Base-by-base conservation (phyloP, 23 red algal species). In the Cyanidiococcus yangmingshanensis region DNA sequence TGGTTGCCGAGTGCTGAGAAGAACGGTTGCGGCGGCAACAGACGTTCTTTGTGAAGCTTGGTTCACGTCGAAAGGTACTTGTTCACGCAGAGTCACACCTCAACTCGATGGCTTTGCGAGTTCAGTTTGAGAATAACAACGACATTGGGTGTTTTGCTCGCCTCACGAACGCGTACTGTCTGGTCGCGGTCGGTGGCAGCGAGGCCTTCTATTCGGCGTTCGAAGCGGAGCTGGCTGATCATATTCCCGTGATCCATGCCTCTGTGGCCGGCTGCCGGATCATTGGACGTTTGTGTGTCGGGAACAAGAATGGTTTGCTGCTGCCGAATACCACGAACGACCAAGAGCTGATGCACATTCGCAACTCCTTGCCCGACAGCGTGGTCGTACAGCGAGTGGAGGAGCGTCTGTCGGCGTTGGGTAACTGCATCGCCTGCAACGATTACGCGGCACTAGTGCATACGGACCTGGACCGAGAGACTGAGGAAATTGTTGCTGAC, bases 161-260 rank as follows among this genome's bases (percentile, higher is more conserved):
- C 35, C 87, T 97, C 35, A 97, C 87, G 7, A 97, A 91, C 75
- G 57, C 82, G 0, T 97, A 91, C 77, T 89, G 87, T 36, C 75
- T 97, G 18, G 93, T 97, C 41, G 87, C 92, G 16, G 74, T 85
- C 25, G 86, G 86, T 41, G 87, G 83, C 31, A 86, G 82, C 16
- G 92, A 96, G 68, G 89, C 89, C 78, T 96, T 96, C 58, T 96
- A 96, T 82, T 96, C 92, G 3, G 83, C 90, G 38, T 96, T 96
- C 79, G 92, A 96, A 50, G 92, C 86, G 24, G 92, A 96, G 67
- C 76, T 96, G 24, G 87, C 92, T 18, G 92, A 96, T 37, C 92
- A 96, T 74, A 81, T 96, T 77, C 92, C 92, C 1, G 87, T 96
- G 37, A 84, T 96, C 37, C 92, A 90, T 77, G 87, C 88, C 21